A percentile compares a stretch with the other conserved stretches of the same genome.
These are phyloP conservation scores for Isoetes taiwanensis DNA, from an alignment of 75 land plant species.

Conservation along the genomic window DNA sequence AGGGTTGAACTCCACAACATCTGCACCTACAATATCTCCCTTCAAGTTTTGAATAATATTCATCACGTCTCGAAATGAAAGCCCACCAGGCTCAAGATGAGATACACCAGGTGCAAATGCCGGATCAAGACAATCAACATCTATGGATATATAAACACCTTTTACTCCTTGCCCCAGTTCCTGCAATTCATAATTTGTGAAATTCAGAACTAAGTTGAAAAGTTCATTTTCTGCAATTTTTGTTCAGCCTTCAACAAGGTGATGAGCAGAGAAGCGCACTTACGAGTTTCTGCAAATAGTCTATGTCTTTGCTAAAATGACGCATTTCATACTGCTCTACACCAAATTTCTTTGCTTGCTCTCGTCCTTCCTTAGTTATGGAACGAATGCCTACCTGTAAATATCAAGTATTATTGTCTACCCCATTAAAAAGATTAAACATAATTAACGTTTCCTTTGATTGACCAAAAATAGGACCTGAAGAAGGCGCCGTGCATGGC, in stretches of 20 bases:
- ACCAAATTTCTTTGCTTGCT: constrained; percentile 82
- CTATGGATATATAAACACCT: constrained; percentile 86
- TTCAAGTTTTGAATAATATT: constrained; percentile 76
- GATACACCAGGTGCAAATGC: constrained; percentile 99
- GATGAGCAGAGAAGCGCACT: constrained; percentile 14
- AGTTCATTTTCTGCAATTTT: too few relatives aligned
- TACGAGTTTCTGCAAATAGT: constrained; percentile 70
- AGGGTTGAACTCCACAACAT: constrained; percentile 96
- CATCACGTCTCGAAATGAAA: constrained; percentile 86
- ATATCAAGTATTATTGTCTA: too few relatives aligned
- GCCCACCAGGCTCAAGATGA: constrained; percentile 94
- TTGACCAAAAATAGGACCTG: too few relatives aligned
- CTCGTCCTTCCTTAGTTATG: constrained; percentile 85
- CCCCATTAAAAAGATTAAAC: too few relatives aligned
- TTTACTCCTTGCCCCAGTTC: constrained; percentile 86
- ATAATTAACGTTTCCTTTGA: too few relatives aligned
- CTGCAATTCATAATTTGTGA: too few relatives aligned
- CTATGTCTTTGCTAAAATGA: constrained; percentile 59
- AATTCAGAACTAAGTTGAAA: too few relatives aligned
- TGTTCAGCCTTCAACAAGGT: too few relatives aligned
- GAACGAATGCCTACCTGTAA: constrained; percentile 86
- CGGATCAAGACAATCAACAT: constrained; percentile 90
- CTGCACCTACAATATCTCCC: constrained; percentile 81
- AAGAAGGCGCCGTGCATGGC: constrained; percentile 87
- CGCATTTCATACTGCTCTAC: constrained; percentile 98